Base-by-base conservation (phyloP, 345 rosid species). In the Cardamine occulta region DNA sequence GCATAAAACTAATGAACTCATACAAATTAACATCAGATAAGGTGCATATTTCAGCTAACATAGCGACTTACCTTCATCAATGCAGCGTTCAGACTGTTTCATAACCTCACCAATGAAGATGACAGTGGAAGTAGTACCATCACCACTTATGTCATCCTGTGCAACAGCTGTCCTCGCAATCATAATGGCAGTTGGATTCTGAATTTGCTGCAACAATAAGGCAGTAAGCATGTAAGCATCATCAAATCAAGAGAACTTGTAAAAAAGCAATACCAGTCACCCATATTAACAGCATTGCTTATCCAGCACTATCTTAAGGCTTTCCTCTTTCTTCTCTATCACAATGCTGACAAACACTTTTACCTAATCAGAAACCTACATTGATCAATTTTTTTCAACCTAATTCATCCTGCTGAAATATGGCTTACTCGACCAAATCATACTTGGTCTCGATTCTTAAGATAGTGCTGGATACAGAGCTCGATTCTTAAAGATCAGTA, bases 141-240 rank as follows among this genome's bases (percentile, higher is more conserved):
- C 99, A 57, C 99, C 99, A 63, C 97, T 95, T n/a, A 89, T 89
- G 76, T 93, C 98, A 79, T 95, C 98, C 84, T 95, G 99, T 5
- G 98, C 99, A 79, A 95, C 96, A 54, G 99, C 99, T 6, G 99
- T 93, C 86, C 99, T 89, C 3, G 98, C 99, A 82, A 92, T 95
- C 99, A 95, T 92, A 63, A 95, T 89, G 21, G 99, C 98, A 1
- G 99, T 96, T 11, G 99, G 98, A 52, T 87, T 96, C 85, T 96
- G 99, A 75, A 95, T 95, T 95, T 95, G 99, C 99, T 95, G 87
- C 82, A 86, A 74, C 21, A 69, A 39, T 89, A 2, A 93, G 84
- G 56, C 80, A 87, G 68, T 85, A 86, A 71, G 79, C 78, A 11
- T 57, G 62, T 63, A 48, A 80, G 65, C 37, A 78, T 59, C 73